phyloP scores from a whole-genome alignment of 1,284 basidiomycete species.

The Golubevia pallescens region DNA sequence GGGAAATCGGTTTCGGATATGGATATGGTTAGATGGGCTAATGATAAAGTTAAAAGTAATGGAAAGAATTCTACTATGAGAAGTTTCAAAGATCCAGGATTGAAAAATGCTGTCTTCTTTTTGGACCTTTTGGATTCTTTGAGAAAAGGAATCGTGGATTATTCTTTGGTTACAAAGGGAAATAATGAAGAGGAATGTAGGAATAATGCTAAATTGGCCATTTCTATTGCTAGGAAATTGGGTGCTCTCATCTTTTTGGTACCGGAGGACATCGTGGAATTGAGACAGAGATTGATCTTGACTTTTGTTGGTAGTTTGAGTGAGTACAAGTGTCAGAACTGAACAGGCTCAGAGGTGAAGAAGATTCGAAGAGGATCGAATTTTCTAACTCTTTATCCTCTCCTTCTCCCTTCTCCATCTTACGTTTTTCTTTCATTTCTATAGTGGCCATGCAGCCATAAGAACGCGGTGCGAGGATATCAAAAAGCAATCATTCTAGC shows the following conservation, averaged over 20 bases:
- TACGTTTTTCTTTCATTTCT: too few relatives aligned
- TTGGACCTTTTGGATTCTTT: constrained; percentile 89
- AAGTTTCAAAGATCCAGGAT: constrained; percentile 91
- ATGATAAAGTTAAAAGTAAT: constrained; percentile 81
- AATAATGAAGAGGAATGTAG: constrained; percentile 82
- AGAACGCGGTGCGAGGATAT: too few relatives aligned
- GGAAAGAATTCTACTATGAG: constrained; percentile 75
- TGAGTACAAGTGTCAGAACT: too few relatives aligned
- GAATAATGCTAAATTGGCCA: constrained; percentile 96
- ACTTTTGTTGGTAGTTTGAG: constrained; percentile 46
- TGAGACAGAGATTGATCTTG: constrained; percentile 19
- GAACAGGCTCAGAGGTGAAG: too few relatives aligned
- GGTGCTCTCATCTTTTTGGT: constrained; percentile 96
- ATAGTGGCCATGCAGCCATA: too few relatives aligned
- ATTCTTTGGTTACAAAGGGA: constrained; percentile 77
- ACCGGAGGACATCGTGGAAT: constrained; percentile 75
- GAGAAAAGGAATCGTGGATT: constrained; percentile 93
- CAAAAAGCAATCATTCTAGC: too few relatives aligned
- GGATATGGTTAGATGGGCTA: constrained; percentile 96
- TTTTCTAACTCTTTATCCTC: too few relatives aligned
- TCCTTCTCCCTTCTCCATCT: too few relatives aligned
- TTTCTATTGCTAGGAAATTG: constrained; percentile 96
- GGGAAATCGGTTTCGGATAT: constrained; percentile 84
- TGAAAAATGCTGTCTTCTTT: constrained; percentile 90
- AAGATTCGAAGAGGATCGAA: too few relatives aligned